Percentiles rank a stretch among this genome's conserved stretches.
phyloP scores from a whole-genome alignment of 73 alveolate genomes.

The Paramecium octaurelia region DNA sequence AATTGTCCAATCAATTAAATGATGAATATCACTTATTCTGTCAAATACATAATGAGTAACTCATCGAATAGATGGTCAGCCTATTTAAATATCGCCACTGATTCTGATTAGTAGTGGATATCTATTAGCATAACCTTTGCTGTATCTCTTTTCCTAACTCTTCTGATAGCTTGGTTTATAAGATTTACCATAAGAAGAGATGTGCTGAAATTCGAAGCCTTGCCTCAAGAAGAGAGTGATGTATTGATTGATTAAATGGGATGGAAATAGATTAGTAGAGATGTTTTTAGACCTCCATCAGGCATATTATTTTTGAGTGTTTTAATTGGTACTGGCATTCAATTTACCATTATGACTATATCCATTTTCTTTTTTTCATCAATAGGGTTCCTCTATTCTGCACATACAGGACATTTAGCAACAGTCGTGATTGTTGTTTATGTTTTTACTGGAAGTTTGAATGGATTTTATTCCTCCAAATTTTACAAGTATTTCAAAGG shows the following conservation, averaged over 20 bases:
- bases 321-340: conserved; percentile 63
- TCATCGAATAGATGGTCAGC: conserved; percentile 8
- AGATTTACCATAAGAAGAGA: conserved; percentile 7
- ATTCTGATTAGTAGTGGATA: neutral
- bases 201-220: neutral
- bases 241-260: conserved; percentile 47
- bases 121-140: neutral
- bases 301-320: neutral
- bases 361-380: conserved; percentile 36
- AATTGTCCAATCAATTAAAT: neutral
- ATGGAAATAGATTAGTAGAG: conserved; percentile 68
- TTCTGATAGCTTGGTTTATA: neutral
- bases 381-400: conserved; percentile 60
- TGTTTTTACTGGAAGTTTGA: conserved; percentile 55
- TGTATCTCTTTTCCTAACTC: neutral
- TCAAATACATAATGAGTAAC: neutral
- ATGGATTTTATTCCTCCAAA: conserved; percentile 58
- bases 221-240: neutral
- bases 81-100: neutral
- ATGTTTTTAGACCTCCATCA: conserved; percentile 67
- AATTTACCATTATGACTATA: conserved; percentile 40
- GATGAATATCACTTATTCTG: neutral
- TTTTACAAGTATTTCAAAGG: conserved; percentile 59
- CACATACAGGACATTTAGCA: conserved; percentile 61
- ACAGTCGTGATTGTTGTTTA: conserved; percentile 33